Percentiles rank a stretch among this genome's conserved stretches.
These are phyloP conservation scores for Monosporascus cannonballus DNA, from an alignment of 2,329 filamentous ascomycete species.

Conservation along the genomic window DNA sequence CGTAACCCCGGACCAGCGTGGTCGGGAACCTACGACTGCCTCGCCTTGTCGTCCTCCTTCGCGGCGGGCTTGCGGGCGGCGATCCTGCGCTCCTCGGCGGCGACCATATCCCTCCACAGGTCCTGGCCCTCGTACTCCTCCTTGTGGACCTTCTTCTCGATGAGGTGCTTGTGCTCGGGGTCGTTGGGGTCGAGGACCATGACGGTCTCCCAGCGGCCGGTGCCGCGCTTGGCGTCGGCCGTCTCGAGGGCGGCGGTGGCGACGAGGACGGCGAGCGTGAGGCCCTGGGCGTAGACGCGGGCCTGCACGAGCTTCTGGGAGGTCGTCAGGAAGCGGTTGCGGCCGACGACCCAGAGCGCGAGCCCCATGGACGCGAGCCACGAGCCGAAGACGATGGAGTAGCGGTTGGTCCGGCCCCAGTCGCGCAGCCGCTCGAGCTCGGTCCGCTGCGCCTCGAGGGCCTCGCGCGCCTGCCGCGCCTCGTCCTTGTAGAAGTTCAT, in stretches of 20 bases:
- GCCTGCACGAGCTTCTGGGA: conserved; percentile 90
- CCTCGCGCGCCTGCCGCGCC: conserved; percentile 48
- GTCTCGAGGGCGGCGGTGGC: conserved; percentile 78
- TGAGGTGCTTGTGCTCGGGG: conserved; percentile 72
- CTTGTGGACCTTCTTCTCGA: conserved; percentile 83
- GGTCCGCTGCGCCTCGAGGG: conserved; percentile 51
- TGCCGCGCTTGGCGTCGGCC: conserved; percentile 67
- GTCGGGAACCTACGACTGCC: background rate
- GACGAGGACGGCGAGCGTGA: conserved; percentile 79
- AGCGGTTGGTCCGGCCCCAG: conserved; percentile 76
- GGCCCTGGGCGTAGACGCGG: conserved; percentile 85
- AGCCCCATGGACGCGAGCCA: conserved; percentile 78
- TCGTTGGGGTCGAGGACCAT: conserved; percentile 75
- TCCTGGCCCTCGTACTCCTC: conserved; percentile 86
- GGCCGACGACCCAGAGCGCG: conserved; percentile 68
- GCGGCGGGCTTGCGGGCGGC: conserved; percentile 30
- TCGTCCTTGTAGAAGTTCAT: conserved; percentile 60
- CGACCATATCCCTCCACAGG: conserved; percentile 90
- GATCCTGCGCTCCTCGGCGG: conserved; percentile 63
- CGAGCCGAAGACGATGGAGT: conserved; percentile 74
- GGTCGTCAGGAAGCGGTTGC: conserved; percentile 67
- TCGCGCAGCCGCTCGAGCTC: conserved; percentile 55
- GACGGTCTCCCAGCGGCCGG: conserved; percentile 78
- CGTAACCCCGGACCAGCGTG: too few relatives aligned
- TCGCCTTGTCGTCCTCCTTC: conserved; percentile 12